These are phyloP conservation scores for Suaeda aralocaspica DNA, from an alignment of 148 eudicot genomes.

Conservation along the genomic window DNA sequence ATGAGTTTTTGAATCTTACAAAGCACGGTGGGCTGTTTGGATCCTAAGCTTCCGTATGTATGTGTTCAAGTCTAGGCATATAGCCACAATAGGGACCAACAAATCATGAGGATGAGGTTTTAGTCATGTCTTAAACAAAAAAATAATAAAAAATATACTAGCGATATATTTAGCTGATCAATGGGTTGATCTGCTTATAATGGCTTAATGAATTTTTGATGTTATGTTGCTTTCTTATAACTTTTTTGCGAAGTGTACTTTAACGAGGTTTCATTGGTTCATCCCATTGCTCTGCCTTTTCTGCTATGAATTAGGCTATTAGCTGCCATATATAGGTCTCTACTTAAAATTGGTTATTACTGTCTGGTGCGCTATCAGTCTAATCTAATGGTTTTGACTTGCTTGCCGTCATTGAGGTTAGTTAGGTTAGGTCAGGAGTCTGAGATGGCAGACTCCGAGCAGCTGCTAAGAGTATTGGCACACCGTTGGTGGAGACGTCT, in stretches of 20 bases:
- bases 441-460: slow-evolving; percentile 95
- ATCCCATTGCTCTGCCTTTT: not conserved
- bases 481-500: slow-evolving; percentile 78
- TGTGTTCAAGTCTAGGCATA: too few relatives aligned
- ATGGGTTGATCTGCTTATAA: too few relatives aligned
- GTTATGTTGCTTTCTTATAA: not conserved
- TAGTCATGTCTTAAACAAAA: too few relatives aligned
- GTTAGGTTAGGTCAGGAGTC: slow-evolving; percentile 90
- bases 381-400: not conserved
- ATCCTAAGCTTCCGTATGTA: too few relatives aligned
- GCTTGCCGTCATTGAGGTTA: slow-evolving; percentile 10
- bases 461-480: slow-evolving; percentile 68
- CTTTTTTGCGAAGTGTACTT: not conserved
- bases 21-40: too few relatives aligned
- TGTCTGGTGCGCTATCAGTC: not conserved
- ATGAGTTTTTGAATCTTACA: too few relatives aligned
- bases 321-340: not conserved
- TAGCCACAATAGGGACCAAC: too few relatives aligned
- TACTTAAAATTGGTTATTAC: too few relatives aligned
- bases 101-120: too few relatives aligned
- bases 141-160: too few relatives aligned
- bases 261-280: not conserved
- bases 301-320: not conserved
- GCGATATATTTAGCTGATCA: too few relatives aligned
- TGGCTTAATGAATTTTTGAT: too few relatives aligned